Percentiles rank a stretch among this genome's conserved stretches.
Conservation (phyloP, 2,329 filamentous ascomycete genomes). For the Berkeleyomyces rouxiae region DNA sequence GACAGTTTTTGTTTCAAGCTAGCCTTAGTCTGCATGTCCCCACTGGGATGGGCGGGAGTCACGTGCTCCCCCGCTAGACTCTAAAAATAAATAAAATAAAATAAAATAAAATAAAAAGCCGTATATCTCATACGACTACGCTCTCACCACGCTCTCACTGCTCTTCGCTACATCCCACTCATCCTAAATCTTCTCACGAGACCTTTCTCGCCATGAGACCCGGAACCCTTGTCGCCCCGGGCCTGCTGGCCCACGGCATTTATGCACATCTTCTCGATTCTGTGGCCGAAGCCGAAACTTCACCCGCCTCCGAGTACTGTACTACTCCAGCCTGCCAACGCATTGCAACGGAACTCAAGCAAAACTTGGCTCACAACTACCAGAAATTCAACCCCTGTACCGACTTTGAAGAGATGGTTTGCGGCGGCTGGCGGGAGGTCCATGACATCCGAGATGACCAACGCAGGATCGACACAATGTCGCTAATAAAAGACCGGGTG, state of each 20-base stretch:
- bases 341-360: constrained; percentile 20
- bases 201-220: background rate
- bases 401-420: constrained; percentile 52
- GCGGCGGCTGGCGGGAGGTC: constrained; percentile 46
- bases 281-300: background rate
- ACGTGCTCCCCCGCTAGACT: too few species aligned
- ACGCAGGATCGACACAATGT: constrained; percentile 41
- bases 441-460: constrained; percentile 51
- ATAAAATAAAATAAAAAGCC: too few species aligned
- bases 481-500: constrained; percentile 43
- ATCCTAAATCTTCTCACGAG: background rate
- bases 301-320: constrained; percentile 8
- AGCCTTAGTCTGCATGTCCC: too few species aligned
- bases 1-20: too few species aligned
- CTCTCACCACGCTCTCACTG: background rate
- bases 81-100: too few species aligned
- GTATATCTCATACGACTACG: background rate
- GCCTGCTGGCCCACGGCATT: background rate
- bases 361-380: constrained; percentile 28
- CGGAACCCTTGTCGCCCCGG: background rate
- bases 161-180: background rate
- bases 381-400: constrained; percentile 48
- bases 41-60: too few species aligned
- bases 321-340: constrained; percentile 20
- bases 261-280: background rate